Conservation (phyloP, 257 asterid genomes). For the Nicotiana obtusifolia region DNA sequence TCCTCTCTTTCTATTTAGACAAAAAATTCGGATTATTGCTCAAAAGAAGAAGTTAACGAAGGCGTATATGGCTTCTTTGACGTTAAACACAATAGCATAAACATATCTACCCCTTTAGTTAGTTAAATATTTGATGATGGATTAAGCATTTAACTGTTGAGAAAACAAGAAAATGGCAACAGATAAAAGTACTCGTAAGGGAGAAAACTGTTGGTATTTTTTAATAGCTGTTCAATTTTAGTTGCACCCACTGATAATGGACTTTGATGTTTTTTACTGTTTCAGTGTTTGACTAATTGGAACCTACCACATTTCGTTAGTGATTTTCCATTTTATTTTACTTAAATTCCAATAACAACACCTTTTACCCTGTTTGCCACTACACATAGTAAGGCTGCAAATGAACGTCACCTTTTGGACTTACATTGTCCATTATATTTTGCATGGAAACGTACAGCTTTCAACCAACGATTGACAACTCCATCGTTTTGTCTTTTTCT, state of each 20-base stretch:
- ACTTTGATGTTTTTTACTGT: not conserved
- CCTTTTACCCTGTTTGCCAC: not conserved
- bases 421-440: not conserved
- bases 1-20: no score
- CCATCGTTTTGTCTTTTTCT: not conserved
- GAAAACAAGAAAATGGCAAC: not conserved
- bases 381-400: not conserved
- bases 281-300: not conserved
- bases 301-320: not conserved
- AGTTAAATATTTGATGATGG: not conserved
- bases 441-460: not conserved
- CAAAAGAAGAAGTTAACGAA: no score
- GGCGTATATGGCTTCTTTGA: no score
- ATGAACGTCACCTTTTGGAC: not conserved
- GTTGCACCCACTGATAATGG: not conserved
- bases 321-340: not conserved
- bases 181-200: not conserved
- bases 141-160: not conserved
- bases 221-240: not conserved
- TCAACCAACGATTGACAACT: not conserved
- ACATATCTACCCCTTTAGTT: no score
- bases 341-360: not conserved
- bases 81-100: no score
- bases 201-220: not conserved
- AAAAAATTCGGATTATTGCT: no score